These are phyloP conservation scores for Penicillium subrubescens DNA, from an alignment of 495 filamentous ascomycete genomes.

Conservation along the genomic window DNA sequence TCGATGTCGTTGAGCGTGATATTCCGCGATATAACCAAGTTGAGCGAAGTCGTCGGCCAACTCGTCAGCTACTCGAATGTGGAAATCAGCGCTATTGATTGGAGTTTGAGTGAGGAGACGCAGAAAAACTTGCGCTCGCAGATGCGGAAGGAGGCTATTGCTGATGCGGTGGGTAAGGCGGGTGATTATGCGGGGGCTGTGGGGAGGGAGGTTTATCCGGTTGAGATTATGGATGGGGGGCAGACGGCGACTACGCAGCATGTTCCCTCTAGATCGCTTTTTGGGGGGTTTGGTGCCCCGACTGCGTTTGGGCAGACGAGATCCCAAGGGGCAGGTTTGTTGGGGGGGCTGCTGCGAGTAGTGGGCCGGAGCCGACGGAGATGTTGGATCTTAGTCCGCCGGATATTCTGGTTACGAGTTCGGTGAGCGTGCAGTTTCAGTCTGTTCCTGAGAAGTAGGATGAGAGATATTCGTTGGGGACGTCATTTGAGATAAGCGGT, in stretches of 20 bases:
- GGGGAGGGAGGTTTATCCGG: slow-evolving; percentile 15
- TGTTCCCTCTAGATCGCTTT: neutral
- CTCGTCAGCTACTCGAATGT: slow-evolving; percentile 17
- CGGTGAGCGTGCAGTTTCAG: neutral
- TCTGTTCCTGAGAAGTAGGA: neutral
- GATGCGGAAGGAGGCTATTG: slow-evolving; percentile 24
- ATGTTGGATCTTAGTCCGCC: neutral
- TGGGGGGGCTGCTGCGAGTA: neutral
- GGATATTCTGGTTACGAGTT: neutral
- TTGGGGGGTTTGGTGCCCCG: neutral
- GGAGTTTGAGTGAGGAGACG: slow-evolving; percentile 27
- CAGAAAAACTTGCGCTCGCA: slow-evolving; percentile 12
- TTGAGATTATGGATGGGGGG: slow-evolving; percentile 16
- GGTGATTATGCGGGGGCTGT: slow-evolving; percentile 26
- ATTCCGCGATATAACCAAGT: slow-evolving; percentile 22
- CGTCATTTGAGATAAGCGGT: neutral
- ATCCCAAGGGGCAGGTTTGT: neutral
- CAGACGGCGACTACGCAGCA: neutral
- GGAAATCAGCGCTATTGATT: slow-evolving; percentile 24
- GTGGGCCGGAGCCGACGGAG: neutral
- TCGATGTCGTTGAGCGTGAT: slow-evolving; percentile 9
- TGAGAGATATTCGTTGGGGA: neutral
- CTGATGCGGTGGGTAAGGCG: slow-evolving; percentile 24
- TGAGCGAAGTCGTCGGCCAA: slow-evolving; percentile 17
- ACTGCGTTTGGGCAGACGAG: neutral